Percentiles rank a stretch among this genome's conserved stretches.
These are phyloP conservation scores for Trichophyton mentagrophytes DNA, from an alignment of 2,329 filamentous ascomycete species.

Conservation along the genomic window DNA sequence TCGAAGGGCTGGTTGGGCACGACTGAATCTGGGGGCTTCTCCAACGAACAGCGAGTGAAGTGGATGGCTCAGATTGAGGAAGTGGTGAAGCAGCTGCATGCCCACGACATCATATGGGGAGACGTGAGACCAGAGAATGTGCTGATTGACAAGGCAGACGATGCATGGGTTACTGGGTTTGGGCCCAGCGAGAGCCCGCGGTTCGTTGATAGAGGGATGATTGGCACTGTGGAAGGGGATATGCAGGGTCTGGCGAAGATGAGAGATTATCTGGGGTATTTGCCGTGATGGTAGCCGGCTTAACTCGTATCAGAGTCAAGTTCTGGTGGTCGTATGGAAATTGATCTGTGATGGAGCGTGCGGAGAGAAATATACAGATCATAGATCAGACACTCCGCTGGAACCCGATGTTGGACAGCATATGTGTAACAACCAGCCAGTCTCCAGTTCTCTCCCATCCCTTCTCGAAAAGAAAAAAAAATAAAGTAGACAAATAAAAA, in stretches of 20 bases:
- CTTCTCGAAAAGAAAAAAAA: background rate
- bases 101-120: constrained; percentile 16
- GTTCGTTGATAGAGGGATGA: background rate
- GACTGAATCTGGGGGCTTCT: background rate
- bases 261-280: background rate
- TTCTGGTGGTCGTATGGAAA: background rate
- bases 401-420: background rate
- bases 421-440: background rate
- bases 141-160: constrained; percentile 15
- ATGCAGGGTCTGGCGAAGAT: no score
- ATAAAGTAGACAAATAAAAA: background rate
- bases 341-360: background rate
- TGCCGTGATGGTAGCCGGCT: background rate
- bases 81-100: constrained; percentile 6
- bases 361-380: background rate
- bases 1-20: background rate
- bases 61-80: background rate
- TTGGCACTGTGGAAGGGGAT: background rate
- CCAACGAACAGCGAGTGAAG: background rate
- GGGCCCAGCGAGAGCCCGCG: background rate
- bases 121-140: constrained; percentile 20
- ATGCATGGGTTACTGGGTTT: constrained; percentile 18
- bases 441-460: background rate
- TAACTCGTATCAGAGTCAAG: background rate
- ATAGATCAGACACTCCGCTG: background rate